These are phyloP conservation scores for Monilinia aucupariae DNA, from an alignment of 2,329 filamentous ascomycete genomes.

Conservation along the genomic window DNA sequence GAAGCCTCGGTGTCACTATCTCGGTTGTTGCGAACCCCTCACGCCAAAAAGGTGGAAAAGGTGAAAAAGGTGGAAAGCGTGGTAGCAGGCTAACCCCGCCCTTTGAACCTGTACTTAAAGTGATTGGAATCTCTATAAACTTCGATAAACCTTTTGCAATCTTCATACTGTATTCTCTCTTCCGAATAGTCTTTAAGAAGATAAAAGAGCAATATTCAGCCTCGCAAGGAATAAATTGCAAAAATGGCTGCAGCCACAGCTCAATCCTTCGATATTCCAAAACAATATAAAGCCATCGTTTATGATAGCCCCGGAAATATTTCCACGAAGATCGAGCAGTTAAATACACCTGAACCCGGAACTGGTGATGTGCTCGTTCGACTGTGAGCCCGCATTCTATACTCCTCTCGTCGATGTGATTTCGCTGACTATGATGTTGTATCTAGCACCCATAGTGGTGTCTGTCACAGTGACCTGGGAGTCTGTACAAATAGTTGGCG, in stretches of 20 bases:
- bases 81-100: not conserved
- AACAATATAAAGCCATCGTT: slow-evolving; percentile 57
- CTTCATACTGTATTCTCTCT: not conserved
- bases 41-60: too few relatives aligned
- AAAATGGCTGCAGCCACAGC: slow-evolving; percentile 28
- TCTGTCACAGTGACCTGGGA: slow-evolving; percentile 59
- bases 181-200: not conserved
- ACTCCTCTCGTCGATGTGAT: not conserved
- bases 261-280: slow-evolving; percentile 41
- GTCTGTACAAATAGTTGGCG: slow-evolving; percentile 45
- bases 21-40: not conserved
- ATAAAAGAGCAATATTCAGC: not conserved
- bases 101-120: slow-evolving; percentile 4
- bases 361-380: slow-evolving; percentile 58
- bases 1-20: not conserved
- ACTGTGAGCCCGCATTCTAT: slow-evolving; percentile 40
- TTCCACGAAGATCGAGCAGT: slow-evolving; percentile 57
- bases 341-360: slow-evolving; percentile 61
- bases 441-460: slow-evolving; percentile 53
- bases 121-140: not conserved
- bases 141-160: not conserved
- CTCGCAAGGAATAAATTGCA: slow-evolving; percentile 12
- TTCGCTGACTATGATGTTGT: slow-evolving; percentile 9
- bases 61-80: too few relatives aligned
- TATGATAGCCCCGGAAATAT: slow-evolving; percentile 62